Conservation (phyloP, 768 basidiomycete genomes). For the Trametes punicea region DNA sequence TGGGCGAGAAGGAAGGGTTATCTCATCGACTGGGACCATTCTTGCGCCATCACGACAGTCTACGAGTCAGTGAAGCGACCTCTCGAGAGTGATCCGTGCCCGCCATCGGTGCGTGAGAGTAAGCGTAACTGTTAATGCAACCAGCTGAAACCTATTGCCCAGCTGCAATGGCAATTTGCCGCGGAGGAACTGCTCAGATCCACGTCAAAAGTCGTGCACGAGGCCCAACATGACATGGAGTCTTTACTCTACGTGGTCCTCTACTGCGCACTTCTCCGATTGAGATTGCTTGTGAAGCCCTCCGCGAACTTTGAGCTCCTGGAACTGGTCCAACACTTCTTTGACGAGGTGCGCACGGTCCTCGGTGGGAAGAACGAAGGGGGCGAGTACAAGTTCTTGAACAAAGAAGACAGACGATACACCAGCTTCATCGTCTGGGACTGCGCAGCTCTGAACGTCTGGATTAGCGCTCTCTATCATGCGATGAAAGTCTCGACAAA, state of each 20-base stretch:
- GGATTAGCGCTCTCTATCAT: too few relatives aligned
- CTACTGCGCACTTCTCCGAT: background rate
- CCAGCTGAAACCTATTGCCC: too few relatives aligned
- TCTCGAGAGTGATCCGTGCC: background rate
- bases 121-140: background rate
- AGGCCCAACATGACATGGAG: constrained; percentile 11
- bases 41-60: background rate
- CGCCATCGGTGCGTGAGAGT: background rate
- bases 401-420: too few relatives aligned
- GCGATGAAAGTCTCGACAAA: too few relatives aligned
- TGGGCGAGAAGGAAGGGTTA: background rate
- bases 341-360: background rate
- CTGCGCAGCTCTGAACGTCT: too few relatives aligned
- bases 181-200: background rate
- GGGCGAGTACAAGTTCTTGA: too few relatives aligned
- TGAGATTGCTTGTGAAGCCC: background rate
- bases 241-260: constrained; percentile 10
- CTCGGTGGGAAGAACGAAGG: too few relatives aligned
- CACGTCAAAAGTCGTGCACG: background rate
- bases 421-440: too few relatives aligned
- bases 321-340: background rate
- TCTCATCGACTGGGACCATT: constrained; percentile 12
- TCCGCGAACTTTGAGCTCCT: background rate
- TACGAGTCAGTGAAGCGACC: background rate
- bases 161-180: background rate